Base-by-base conservation (phyloP, 2,329 filamentous ascomycete species). In the Claviceps monticola region DNA sequence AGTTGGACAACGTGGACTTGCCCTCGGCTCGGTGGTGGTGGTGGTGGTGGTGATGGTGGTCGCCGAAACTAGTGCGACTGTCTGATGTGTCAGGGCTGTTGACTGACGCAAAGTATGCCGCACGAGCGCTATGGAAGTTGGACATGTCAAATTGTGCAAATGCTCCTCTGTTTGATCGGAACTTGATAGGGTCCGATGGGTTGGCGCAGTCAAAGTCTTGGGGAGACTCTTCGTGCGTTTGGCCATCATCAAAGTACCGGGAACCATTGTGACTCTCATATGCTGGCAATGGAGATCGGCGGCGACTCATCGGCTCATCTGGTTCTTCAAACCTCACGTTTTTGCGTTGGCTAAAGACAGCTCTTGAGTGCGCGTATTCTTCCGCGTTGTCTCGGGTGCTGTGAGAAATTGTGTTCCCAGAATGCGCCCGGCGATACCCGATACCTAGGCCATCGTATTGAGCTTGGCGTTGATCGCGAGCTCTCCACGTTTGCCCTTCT, bases 101-200 rank as follows among this genome's bases (percentile, higher is more conserved):
- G 17, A 19, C 21, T 2, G 47, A 48, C 8, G 3, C 38, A n/a
- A 44, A 45, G 13, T 43, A 42, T 46, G 42, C 41, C 9, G 29
- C 17, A 5, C 23, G n/a, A 5, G 44, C 16, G 26, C 23, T 43
- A 9, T 29, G 29, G 38, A 48, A 52, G 19, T 48, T 29, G n/a
- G 50, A 50, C 16, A 45, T 50, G 37, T 34, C 50, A n/a, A 50
- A 49, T 13, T 19, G 46, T 16, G 43, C 47, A 23, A 54, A 54
- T 1, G 50, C 53, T 43, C 53, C 53, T 36, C 48, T 37, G 19
- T 44, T 48, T 19, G 43, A 44, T 17, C 21, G 36, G 16, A 49
- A 50, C n/a, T 38, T 23, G 19, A 6, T 39, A n/a, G 5, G 16
- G 39, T 39, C 46, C 50, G 41, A 44, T n/a, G 37, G 17, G 38